Conservation (phyloP, 352 stramenopile genomes). For the Globisporangium nunn region DNA sequence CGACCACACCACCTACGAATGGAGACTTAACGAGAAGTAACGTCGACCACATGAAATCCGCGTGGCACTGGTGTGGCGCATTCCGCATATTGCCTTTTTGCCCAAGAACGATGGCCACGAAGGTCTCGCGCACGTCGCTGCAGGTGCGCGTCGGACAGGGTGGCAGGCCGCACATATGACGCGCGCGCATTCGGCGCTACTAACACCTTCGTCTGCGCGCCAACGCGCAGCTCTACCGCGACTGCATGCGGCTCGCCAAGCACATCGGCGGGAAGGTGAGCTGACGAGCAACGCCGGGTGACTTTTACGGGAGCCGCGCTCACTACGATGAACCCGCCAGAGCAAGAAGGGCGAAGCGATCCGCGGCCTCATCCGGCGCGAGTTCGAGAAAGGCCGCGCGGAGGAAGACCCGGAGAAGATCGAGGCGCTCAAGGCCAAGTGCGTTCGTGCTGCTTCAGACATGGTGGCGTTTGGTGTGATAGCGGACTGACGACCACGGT, state of each 20-base stretch:
- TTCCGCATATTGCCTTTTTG: background rate
- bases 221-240: slow-evolving; percentile 60
- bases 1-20: background rate
- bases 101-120: slow-evolving; percentile 33
- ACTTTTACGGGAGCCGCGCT: background rate
- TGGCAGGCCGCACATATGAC: background rate
- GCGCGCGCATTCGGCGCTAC: background rate
- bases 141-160: slow-evolving; percentile 27
- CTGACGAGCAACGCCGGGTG: too few species aligned
- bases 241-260: slow-evolving; percentile 81
- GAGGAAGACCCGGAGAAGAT: slow-evolving; percentile 82
- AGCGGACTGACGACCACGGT: background rate
- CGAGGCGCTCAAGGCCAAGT: slow-evolving; percentile 81
- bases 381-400: slow-evolving; percentile 72
- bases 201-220: background rate
- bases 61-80: slow-evolving; percentile 2
- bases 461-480: background rate
- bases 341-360: slow-evolving; percentile 83
- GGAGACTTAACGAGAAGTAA: background rate
- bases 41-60: background rate
- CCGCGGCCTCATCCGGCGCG: slow-evolving; percentile 53
- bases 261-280: slow-evolving; percentile 81
- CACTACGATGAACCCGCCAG: slow-evolving; percentile 14
- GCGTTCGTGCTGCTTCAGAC: slow-evolving; percentile 13
- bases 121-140: slow-evolving; percentile 69